A percentile compares a stretch with the other conserved stretches of the same genome.
Evolutionary conservation across 441 rosid species (phyloP).

Genomic region (Macaranga tanarius): DNA sequence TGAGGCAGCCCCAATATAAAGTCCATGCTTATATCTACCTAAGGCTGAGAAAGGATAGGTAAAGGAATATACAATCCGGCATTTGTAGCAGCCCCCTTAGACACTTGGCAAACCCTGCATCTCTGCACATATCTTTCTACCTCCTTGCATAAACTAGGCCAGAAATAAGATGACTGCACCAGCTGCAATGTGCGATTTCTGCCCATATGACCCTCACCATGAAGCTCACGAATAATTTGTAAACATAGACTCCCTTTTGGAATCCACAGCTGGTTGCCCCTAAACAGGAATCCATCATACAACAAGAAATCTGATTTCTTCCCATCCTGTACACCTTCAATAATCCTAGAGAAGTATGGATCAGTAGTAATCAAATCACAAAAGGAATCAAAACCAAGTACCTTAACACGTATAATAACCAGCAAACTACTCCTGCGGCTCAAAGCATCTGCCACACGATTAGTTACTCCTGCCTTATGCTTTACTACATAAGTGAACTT

Average conservation of each 20-base stretch:
- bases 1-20: slow-evolving; percentile 6
- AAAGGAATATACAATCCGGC: background rate
- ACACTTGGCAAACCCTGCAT: background rate
- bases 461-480: background rate
- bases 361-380: no score
- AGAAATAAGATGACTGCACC: background rate
- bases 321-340: no score
- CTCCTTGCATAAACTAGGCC: background rate
- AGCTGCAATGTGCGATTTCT: background rate
- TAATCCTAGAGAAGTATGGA: no score
- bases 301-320: background rate
- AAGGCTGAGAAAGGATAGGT: background rate
- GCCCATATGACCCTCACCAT: background rate
- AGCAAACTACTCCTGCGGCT: background rate
- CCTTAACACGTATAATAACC: background rate
- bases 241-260: background rate
- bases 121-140: background rate
- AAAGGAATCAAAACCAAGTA: no score
- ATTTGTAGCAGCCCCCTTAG: background rate
- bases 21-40: slow-evolving; percentile 8
- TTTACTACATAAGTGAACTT: background rate
- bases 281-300: background rate
- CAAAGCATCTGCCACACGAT: background rate
- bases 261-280: slow-evolving; percentile 5
- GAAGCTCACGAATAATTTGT: background rate